Evolutionary conservation across 2,329 filamentous ascomycete genomes (phyloP), one percentile per base, ranked within the genome.

Genomic region (Cordyceps tenuipes): DNA sequence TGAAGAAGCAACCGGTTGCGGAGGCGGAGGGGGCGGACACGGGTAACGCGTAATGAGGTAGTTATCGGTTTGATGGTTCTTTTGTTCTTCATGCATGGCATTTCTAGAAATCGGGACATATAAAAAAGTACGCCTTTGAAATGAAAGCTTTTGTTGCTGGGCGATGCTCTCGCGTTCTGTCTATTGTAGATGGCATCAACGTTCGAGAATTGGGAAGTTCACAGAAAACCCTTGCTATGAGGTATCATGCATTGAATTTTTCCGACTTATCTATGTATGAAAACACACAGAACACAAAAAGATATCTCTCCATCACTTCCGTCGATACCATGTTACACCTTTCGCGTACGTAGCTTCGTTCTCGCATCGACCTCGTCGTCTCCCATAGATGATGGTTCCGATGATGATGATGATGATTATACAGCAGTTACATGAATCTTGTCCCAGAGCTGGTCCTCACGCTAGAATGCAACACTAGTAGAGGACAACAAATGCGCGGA

Each of bases 1-100:
- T 75, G 66, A 79, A 75, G 66, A 77, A 71, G 70, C 71, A 41
- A 7, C 12, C 23, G 2, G 23, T 23, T 8, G 23, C 23, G 9
- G 23, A 67, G 72, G 67, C 64, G 5, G 64, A 66, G 21, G 67
- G 70, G 36, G 71, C 70, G 44, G 68, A 68, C 68, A 68, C 21
- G 48, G 63, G 36, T 63, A 58, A 50, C 65, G 64, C 48, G 39
- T 58, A 46, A 44, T 15, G 17, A n/a, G n/a, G 17, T 13, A 19
- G 46, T 31, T 23, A 31, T 19, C 4, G 36, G 21, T 34, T 31
- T 12, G 2, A 31, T 46, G 17, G 43, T 34, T 15, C 10, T 21
- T 7, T 49, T 50, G 13, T 17, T 48, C 13, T 19, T 41, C 19
- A 15, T 31, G 17, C 29, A 47, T 43, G 43, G 36, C 46, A 57